Conservation (phyloP, 257 asterid species). For the Nicotiana knightiana region DNA sequence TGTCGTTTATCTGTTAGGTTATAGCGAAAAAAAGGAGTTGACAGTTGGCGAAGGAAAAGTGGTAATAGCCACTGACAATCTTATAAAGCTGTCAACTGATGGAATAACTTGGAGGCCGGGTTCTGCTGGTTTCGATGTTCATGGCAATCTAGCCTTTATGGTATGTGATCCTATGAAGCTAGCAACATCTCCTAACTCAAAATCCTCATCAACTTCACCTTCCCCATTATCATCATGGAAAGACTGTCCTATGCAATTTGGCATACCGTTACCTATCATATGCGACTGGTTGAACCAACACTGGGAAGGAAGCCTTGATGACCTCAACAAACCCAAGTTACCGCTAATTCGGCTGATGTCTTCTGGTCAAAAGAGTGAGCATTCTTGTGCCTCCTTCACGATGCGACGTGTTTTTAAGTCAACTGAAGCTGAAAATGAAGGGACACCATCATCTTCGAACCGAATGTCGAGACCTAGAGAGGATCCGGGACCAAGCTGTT, state of each 20-base stretch:
- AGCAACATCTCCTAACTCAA: conserved; percentile 85
- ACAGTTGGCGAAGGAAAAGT: conserved; percentile 91
- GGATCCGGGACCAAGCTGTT: conserved; percentile 40
- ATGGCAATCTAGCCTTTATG: conserved; percentile 96
- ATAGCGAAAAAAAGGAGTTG: conserved; percentile 63
- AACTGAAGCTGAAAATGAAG: conserved; percentile 50
- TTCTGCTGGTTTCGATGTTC: conserved; percentile 86
- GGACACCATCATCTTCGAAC: conserved; percentile 50
- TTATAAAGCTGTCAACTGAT: conserved; percentile 79
- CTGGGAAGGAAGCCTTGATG: conserved; percentile 96
- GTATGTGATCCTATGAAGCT: conserved; percentile 99
- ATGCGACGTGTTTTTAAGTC: conserved; percentile 80
- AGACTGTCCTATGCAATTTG: conserved; percentile 78
- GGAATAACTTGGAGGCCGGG: conserved; percentile 91
- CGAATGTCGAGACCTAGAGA: conserved; percentile 31
- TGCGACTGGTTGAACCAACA: conserved; percentile 94
- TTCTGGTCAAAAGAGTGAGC: conserved; percentile 86
- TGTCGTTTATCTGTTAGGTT: conserved; percentile 69
- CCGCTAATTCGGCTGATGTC: conserved; percentile 86
- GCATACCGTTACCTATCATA: conserved; percentile 86
- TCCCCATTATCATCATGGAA: conserved; percentile 79
- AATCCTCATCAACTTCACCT: conserved; percentile 72
- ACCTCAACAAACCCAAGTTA: conserved; percentile 80
- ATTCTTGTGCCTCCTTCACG: conserved; percentile 91
- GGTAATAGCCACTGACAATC: conserved; percentile 93